Base-by-base conservation (phyloP, 805 yeast genomes). In the Ogataea methanolica region DNA sequence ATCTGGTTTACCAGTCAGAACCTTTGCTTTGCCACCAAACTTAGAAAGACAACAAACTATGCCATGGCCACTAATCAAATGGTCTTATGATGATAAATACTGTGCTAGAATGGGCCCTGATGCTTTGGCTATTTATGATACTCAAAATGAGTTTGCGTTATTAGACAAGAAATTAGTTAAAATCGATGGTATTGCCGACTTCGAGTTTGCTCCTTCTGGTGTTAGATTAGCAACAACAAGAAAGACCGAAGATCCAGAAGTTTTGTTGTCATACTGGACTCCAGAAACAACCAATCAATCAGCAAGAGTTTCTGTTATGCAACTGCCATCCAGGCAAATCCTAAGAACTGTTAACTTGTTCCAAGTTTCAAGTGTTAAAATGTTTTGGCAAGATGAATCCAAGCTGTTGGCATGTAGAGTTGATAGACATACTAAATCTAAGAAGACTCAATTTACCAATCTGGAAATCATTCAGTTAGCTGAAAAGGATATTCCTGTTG, bases 1-100 rank as follows among this genome's bases (percentile, higher is more conserved):
- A 50, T 82, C 96, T 29, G 92, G 94, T 53, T 76, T 86, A 53
- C 88, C 92, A 42, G 81, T 83, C 52, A 82, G 96, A 67, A 87
- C 97, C 15, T 92, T 94, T 78, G 95, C 97, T 31, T 75, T 92
- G 61, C 88, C 92, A 50, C 87, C 88, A 52, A 75, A 80, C 62
- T 72, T 84, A 63, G 83, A 82, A 62, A 71, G 75, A 36, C 76
- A 78, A 69, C 80, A 78, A 70, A 80, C 76, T 50, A 79, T 83
- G 82, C 82, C 85, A 52, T 94, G 99, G 99, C 99, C 99, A 42
- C 80, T 92, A 61, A 83, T 94, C 67, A 90, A 90, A 72, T 94
- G 98, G 98, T 88, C 97, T 40, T 76, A 72, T 60, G 95, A 94
- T 70, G 96, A 88, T 70, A 83, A 80, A 68, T 94, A 83, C 75